phyloP scores from a whole-genome alignment of 805 yeast genomes.

The Starmera dryadoides region DNA sequence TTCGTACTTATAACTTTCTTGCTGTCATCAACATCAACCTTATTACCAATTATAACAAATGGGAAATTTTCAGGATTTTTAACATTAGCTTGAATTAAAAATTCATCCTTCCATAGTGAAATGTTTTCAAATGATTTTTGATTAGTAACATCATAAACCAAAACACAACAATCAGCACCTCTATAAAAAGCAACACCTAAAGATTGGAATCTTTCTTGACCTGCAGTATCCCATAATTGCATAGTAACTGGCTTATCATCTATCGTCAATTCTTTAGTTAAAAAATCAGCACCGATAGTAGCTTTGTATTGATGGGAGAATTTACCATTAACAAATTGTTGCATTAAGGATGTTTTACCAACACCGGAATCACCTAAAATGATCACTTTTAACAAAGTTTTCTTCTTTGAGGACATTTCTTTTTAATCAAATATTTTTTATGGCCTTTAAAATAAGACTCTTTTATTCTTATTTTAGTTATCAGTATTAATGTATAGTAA shows the following conservation, averaged over 20 bases:
- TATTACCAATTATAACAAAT: constrained; percentile 90
- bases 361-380: constrained; percentile 96
- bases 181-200: constrained; percentile 95
- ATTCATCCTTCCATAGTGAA: constrained; percentile 92
- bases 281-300: constrained; percentile 95
- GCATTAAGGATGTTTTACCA: constrained; percentile 96
- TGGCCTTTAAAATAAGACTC: not conserved
- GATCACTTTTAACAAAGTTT: constrained; percentile 76
- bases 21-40: constrained; percentile 88
- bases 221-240: constrained; percentile 98
- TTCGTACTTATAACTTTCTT: constrained; percentile 64
- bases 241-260: constrained; percentile 55
- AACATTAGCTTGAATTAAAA: constrained; percentile 87
- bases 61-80: constrained; percentile 94
- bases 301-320: constrained; percentile 95
- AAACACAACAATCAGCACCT: constrained; percentile 97
- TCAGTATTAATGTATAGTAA: no score
- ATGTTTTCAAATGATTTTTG: constrained; percentile 87
- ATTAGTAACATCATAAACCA: constrained; percentile 93
- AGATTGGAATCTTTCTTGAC: constrained; percentile 96
- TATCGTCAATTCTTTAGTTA: constrained; percentile 81
- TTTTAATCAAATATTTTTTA: not conserved
- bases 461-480: no score
- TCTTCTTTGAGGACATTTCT: constrained; percentile 43
- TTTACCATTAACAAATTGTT: constrained; percentile 91